Evolutionary conservation across 768 basidiomycete genomes (phyloP).

Genomic region (Podaxis mareebaensis): DNA sequence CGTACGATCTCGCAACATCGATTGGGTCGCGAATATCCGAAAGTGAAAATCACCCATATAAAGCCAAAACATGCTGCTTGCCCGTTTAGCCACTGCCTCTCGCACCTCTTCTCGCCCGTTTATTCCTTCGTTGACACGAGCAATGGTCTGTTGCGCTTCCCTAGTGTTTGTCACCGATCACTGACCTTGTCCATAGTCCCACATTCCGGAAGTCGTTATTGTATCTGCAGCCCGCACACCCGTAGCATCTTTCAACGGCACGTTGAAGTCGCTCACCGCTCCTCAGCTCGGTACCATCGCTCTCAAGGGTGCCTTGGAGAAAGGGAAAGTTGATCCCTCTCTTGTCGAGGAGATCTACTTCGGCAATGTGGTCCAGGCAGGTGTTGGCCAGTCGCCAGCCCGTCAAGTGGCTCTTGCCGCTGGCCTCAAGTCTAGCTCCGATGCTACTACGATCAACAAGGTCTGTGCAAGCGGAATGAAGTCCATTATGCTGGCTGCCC

Average conservation of each 20-base stretch:
- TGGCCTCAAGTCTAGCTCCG: conserved; percentile 82
- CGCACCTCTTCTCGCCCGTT: conserved; percentile 40
- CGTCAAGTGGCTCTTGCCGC: conserved; percentile 92
- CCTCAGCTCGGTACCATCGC: conserved; percentile 88
- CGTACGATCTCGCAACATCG: conserved; percentile 38
- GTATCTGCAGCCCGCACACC: conserved; percentile 93
- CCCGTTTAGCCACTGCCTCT: conserved; percentile 42
- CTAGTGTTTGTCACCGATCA: conserved; percentile 5
- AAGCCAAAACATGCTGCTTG: conserved; percentile 42
- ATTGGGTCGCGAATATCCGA: conserved; percentile 28
- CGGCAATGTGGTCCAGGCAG: conserved; percentile 97
- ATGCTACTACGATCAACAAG: conserved; percentile 99
- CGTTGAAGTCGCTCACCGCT: conserved; percentile 85
- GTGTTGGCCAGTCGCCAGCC: conserved; percentile 97
- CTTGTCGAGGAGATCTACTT: conserved; percentile 95
- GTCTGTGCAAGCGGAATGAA: conserved; percentile 99
- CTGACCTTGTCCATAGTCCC: conserved; percentile 13
- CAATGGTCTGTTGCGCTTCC: conserved; percentile 47
- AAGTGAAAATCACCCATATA: conserved; percentile 18
- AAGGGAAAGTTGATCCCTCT: conserved; percentile 77
- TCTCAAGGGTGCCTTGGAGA: conserved; percentile 86
- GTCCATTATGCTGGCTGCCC: conserved; percentile 90
- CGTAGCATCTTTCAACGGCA: conserved; percentile 89
- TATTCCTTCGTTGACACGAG: conserved; percentile 40
- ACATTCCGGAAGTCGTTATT: conserved; percentile 85